These are phyloP conservation scores for Sisymbrium irio DNA, from an alignment of 345 rosid species.

Conservation along the genomic window DNA sequence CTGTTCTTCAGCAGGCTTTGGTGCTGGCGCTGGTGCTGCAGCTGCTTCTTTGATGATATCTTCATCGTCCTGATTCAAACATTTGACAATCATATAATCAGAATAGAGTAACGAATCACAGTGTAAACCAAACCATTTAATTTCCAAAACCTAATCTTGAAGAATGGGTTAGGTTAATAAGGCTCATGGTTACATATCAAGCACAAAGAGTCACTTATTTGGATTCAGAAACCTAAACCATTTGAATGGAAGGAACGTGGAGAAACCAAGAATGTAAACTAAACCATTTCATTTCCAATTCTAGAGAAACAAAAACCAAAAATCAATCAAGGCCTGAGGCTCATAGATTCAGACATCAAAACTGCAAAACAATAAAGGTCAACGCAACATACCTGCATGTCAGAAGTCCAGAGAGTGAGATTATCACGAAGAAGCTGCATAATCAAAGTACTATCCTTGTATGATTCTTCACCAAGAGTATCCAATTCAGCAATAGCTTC, in stretches of 20 bases:
- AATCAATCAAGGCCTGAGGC: too few relatives aligned
- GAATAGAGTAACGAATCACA: too few relatives aligned
- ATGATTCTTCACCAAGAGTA: slow-evolving; percentile 91
- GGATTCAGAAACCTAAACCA: too few relatives aligned
- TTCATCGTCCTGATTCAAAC: slow-evolving; percentile 66
- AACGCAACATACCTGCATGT: slow-evolving; percentile 74
- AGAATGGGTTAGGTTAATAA: too few relatives aligned
- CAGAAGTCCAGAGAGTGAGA: slow-evolving; percentile 96
- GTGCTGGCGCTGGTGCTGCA: slow-evolving; percentile 43
- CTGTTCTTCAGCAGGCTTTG: slow-evolving; percentile 66
- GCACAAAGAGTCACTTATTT: not conserved
- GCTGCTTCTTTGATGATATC: slow-evolving; percentile 78
- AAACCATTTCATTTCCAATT: not conserved
- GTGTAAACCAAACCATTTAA: too few relatives aligned
- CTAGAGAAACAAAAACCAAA: too few relatives aligned
- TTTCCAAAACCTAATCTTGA: too few relatives aligned
- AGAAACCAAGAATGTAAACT: too few relatives aligned
- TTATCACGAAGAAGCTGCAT: slow-evolving; percentile 98
- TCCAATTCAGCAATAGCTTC: slow-evolving; percentile 93
- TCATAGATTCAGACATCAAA: too few relatives aligned
- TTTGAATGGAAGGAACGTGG: too few relatives aligned
- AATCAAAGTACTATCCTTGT: slow-evolving; percentile 94
- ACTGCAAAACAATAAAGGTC: not conserved
- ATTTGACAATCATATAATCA: not conserved
- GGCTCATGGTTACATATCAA: too few relatives aligned